Conservation (phyloP, 2,329 filamentous ascomycete species). For the Ophiosphaerella herpotricha region DNA sequence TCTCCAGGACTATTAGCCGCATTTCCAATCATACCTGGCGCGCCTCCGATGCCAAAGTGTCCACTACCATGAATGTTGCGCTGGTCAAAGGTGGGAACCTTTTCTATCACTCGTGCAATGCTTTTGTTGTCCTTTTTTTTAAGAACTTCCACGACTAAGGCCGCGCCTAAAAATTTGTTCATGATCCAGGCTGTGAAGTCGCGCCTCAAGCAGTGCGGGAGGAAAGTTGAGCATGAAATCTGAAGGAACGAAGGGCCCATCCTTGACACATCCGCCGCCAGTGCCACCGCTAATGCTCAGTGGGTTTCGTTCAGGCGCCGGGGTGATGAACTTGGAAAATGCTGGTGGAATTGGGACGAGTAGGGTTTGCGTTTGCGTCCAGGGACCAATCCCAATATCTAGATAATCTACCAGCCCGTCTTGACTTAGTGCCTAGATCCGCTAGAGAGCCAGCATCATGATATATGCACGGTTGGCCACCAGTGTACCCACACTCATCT, state of each 20-base stretch:
- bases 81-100: conserved; percentile 25
- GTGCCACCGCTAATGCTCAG: conserved; percentile 32
- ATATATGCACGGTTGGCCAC: conserved; percentile 40
- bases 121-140: conserved; percentile 31
- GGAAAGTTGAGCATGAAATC: conserved; percentile 31
- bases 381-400: conserved; percentile 33
- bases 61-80: conserved; percentile 43
- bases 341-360: conserved; percentile 14
- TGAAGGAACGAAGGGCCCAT: conserved; percentile 34
- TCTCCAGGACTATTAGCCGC: conserved; percentile 41
- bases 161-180: conserved; percentile 24
- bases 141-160: conserved; percentile 27
- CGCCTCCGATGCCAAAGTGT: conserved; percentile 45
- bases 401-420: background rate
- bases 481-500: conserved; percentile 28
- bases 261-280: conserved; percentile 39
- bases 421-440: too few relatives aligned
- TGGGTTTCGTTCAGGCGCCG: conserved; percentile 28
- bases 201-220: conserved; percentile 39
- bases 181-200: conserved; percentile 37
- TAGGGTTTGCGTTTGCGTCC: conserved; percentile 25
- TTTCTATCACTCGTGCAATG: conserved; percentile 35
- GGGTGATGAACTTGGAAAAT: conserved; percentile 27
- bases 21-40: conserved; percentile 38
- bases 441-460: too few relatives aligned